Evolutionary conservation across 2,329 filamentous ascomycete genomes (phyloP), one percentile per base, ranked within the genome.

Genomic region (Diaporthe citriasiana): DNA sequence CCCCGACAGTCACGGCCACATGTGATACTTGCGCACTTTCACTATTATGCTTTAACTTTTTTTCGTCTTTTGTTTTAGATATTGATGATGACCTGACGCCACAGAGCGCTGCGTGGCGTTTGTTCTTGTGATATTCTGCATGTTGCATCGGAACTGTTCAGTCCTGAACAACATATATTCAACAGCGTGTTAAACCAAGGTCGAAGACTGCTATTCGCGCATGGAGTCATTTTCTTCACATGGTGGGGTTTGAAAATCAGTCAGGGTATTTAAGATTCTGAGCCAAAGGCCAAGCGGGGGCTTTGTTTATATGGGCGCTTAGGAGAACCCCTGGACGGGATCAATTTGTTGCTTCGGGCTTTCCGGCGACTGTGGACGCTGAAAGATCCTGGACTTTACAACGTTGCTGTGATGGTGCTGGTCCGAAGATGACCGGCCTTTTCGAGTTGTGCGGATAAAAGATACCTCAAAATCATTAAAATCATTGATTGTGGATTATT

Each of bases 91-190:
- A 40, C 27, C 15, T 42, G 27, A 40, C 33, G 25, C 10, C 55
- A 57, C 19, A 4, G 9, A 47, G 69, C 69, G 60, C 56, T 40
- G 45, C n/a, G 42, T 30, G 69, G 69, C 69, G 69, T 71, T 60
- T 8, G 42, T 51, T 53, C 4, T 30, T 51, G 45, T 59, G 38
- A 33, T 51, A n/a, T 68, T 68, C 47, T 27, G n/a, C 47, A 53
- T 68, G 33, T 40, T 51, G 63, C 13, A 53, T 51, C 30, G 13
- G 30, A 25, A 17, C 63, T 38, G 12, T 38, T 38, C 22, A 17
- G 22, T 66, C 27, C 30, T 66, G 38, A 33, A 40, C 63, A 51
- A 40, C 35, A 51, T 40, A 33, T 53, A 22, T 68, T 68, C n/a
- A 25, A 33, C 9, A 33, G 13, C 22, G 33, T 40, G 33, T 27